Percentiles rank a stretch among this genome's conserved stretches.
Evolutionary conservation across 208 protist species (phyloP).

Genomic region (Leishmania amazonensis): DNA sequence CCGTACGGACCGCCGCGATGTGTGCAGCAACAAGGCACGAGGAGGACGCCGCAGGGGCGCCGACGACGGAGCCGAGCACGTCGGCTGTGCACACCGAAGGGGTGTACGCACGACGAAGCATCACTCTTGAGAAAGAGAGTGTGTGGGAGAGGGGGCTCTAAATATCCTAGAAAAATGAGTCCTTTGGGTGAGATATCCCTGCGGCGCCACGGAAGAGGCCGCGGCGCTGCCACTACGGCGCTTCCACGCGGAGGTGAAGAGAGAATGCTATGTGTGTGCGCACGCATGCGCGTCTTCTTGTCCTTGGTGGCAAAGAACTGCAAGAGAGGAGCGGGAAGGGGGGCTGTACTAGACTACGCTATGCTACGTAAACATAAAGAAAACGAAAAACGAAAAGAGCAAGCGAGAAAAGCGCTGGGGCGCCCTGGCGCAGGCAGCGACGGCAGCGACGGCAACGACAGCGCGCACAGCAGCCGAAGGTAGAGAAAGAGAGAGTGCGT

Average conservation of each 20-base stretch:
- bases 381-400: background rate
- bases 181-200: background rate
- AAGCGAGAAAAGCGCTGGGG: background rate
- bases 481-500: background rate
- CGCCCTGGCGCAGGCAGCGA: background rate
- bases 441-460: background rate
- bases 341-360: background rate
- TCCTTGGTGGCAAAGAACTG: background rate
- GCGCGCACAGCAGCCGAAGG: background rate
- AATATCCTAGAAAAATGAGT: background rate
- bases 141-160: background rate
- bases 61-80: slow-evolving; percentile 22
- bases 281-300: background rate
- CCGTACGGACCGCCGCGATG: slow-evolving; percentile 13
- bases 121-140: background rate
- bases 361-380: background rate
- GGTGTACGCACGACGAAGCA: slow-evolving; percentile 39
- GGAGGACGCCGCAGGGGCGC: background rate
- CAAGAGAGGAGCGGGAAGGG: background rate
- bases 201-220: background rate
- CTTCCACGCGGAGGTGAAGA: background rate
- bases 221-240: background rate
- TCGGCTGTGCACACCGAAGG: slow-evolving; percentile 5
- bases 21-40: slow-evolving; percentile 14
- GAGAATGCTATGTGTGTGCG: background rate